Conservation (phyloP, 495 filamentous ascomycete genomes). For the Friedmanniomyces endolithicus region DNA sequence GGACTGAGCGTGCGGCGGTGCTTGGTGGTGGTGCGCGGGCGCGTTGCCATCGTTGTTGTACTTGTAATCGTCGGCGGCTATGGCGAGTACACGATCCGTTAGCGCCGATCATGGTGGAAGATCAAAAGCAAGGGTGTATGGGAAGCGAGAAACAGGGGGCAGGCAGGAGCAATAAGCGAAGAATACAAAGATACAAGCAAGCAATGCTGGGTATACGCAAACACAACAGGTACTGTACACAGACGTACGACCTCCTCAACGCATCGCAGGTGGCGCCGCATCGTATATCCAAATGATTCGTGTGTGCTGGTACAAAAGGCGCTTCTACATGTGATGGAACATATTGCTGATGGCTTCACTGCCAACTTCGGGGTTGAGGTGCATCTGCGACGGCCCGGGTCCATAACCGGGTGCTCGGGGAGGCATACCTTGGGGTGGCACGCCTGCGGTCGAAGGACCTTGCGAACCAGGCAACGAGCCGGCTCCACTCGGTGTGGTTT, state of each 20-base stretch:
- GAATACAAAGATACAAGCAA: conserved; percentile 3
- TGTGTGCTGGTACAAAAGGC: conserved; percentile 2
- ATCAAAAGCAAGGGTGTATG: conserved; percentile 8
- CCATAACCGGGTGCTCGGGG: conserved; percentile 28
- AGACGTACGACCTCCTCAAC: conserved; percentile 26
- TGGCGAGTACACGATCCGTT: conserved; percentile 27
- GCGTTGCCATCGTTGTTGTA: conserved; percentile 32
- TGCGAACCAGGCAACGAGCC: conserved; percentile 39
- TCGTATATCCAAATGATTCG: not conserved
- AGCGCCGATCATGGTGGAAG: conserved; percentile 5
- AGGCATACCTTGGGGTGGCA: conserved; percentile 40
- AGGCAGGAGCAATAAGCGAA: not conserved
- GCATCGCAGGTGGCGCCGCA: not conserved
- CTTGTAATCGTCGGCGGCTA: conserved; percentile 45
- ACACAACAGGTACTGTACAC: conserved; percentile 24
- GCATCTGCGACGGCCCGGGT: conserved; percentile 46
- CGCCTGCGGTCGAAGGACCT: conserved; percentile 34
- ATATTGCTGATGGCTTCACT: conserved; percentile 88
- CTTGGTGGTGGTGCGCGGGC: conserved; percentile 52
- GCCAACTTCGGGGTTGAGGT: conserved; percentile 60
- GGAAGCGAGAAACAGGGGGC: conserved; percentile 19
- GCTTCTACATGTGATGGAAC: conserved; percentile 42
- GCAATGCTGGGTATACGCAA: conserved; percentile 8
- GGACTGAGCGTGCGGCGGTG: conserved; percentile 30
- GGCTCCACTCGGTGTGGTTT: conserved; percentile 32